Base-by-base conservation (phyloP, 495 filamentous ascomycete species). In the Trichoderma asperelloides region DNA sequence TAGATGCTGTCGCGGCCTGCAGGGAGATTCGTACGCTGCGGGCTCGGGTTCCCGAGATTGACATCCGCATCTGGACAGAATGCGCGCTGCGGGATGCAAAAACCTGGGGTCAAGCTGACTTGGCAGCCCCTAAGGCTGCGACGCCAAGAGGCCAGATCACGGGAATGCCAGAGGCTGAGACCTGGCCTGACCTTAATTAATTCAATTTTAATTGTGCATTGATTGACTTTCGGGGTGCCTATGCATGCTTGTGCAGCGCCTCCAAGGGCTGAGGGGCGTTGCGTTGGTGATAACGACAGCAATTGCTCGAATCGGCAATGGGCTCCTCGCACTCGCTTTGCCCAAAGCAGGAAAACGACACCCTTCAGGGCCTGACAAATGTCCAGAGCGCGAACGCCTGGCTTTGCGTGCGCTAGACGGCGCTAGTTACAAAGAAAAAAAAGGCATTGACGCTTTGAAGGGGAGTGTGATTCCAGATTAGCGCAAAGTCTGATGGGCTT, bases 71-170 rank as follows among this genome's bases (percentile, higher is more conserved):
- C 27, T 11, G 55, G 55, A 30, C 27, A 12, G 55, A 60, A 60
- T 60, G 55, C 16, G 55, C 55, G 55, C 55, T 30, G 27, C 4
- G n/a, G 55, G 55, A 60, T 60, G 4, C 16, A 25, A 13, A 60
- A 60, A 23, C 55, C 27, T 23, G 55, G 47, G 55, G 15, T 55
- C 55, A 27, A 11, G 55, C 23, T 60, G 23, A 60, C 55, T 23
- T 11, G 49, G 3, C 49, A 23, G 43, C 43, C 6, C 43, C 18
- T 25, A 23, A 30, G 55, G 27, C 55, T 60, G 55, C 23, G 23
- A 60, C 55, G 21, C 18, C 43, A 47, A 37, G 15, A n/a, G n/a
- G 55, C 55, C 55, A 60, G 55, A 60, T 60, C 55, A 60, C 27
- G 55, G 55, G 23, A 47, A 47, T 47, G 43, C 43, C 13, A 47